These are phyloP conservation scores for Trichoderma sp. DNA, from an alignment of 2,329 filamentous ascomycete genomes.

Conservation along the genomic window DNA sequence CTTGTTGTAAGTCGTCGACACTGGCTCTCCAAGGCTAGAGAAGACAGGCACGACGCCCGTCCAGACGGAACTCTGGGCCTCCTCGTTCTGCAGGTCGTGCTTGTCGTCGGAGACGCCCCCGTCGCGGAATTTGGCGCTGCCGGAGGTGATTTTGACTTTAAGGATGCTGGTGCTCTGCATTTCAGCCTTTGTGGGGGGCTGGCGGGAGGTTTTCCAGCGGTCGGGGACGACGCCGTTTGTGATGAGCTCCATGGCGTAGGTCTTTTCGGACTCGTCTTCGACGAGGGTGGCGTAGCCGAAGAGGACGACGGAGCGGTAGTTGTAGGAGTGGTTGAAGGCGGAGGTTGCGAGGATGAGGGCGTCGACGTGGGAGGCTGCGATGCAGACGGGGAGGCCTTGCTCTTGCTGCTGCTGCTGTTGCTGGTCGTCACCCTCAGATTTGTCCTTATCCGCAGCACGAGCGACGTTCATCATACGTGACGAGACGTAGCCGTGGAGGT, in stretches of 20 bases:
- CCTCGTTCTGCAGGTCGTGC: constrained; percentile 45
- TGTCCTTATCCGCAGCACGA: constrained; percentile 21
- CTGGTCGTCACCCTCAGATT: background rate
- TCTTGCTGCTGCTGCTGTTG: background rate
- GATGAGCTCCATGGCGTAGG: constrained; percentile 75
- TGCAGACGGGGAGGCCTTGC: constrained; percentile 63
- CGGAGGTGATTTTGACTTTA: constrained; percentile 64
- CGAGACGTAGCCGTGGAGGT: constrained; percentile 82
- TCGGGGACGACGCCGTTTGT: constrained; percentile 69
- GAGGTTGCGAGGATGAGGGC: constrained; percentile 77
- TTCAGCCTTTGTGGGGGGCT: constrained; percentile 70
- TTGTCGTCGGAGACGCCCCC: constrained; percentile 59
- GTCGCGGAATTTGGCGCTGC: constrained; percentile 70
- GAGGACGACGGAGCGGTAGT: constrained; percentile 77
- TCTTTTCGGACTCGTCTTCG: constrained; percentile 64
- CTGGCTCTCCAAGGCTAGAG: constrained; percentile 60
- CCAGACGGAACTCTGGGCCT: constrained; percentile 46
- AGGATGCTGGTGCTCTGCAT: constrained; percentile 73
- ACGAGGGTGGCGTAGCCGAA: constrained; percentile 73
- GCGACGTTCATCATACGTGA: constrained; percentile 71
- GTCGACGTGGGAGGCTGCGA: constrained; percentile 73
- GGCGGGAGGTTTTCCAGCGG: constrained; percentile 66
- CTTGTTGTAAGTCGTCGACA: constrained; percentile 58
- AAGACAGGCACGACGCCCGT: constrained; percentile 62
- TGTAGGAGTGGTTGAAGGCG: constrained; percentile 78